Percentiles rank a stretch among this genome's conserved stretches.
Conservation (phyloP, 2,329 filamentous ascomycete species). For the Sporothrix globosa region DNA sequence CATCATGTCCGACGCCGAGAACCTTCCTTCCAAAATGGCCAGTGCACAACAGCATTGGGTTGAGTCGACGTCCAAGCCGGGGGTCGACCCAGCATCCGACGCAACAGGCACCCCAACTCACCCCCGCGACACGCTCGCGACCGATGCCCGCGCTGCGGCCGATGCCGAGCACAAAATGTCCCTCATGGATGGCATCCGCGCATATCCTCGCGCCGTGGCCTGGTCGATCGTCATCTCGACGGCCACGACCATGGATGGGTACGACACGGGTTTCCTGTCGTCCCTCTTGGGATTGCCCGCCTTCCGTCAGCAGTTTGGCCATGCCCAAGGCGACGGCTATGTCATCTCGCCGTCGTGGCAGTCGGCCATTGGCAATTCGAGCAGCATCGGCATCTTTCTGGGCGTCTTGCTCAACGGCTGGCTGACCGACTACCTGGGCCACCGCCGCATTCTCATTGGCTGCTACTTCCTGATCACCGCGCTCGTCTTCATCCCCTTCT, state of each 20-base stretch:
- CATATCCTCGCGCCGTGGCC: conserved; percentile 19
- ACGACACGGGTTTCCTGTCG: conserved; percentile 27
- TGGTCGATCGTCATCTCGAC: conserved; percentile 27
- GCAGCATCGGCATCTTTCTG: conserved; percentile 20
- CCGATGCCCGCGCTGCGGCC: conserved; percentile 15
- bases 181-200: conserved; percentile 9
- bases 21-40: neutral
- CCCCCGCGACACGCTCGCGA: neutral
- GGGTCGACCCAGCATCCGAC: too few relatives aligned
- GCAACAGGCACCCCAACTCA: too few relatives aligned
- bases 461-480: conserved; percentile 23
- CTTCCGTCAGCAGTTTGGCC: conserved; percentile 11
- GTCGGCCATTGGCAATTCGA: conserved; percentile 18
- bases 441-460: conserved; percentile 20
- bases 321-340: neutral
- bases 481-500: conserved; percentile 15
- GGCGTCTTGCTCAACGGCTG: conserved; percentile 12
- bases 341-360: conserved; percentile 24
- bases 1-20: conserved; percentile 11
- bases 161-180: conserved; percentile 25
- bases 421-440: conserved; percentile 14
- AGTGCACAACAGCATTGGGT: neutral
- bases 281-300: conserved; percentile 18
- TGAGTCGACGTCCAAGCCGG: neutral
- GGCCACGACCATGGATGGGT: conserved; percentile 26